Evolutionary conservation across 2,329 filamentous ascomycete genomes (phyloP).

Genomic region (Tolypocladium ovalisporum): DNA sequence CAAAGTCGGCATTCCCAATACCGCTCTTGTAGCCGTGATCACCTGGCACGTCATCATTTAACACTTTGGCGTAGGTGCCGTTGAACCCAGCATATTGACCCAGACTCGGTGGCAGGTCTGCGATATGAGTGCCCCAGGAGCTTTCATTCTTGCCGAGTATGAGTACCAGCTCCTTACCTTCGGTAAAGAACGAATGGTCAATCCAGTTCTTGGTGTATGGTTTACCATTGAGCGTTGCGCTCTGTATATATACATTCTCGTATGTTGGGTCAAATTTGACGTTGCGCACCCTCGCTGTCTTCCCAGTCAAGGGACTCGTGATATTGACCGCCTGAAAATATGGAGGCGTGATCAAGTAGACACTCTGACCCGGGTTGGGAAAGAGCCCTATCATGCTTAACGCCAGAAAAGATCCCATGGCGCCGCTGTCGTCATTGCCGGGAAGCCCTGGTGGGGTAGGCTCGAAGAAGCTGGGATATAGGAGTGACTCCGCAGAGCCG

Average conservation of each 20-base stretch:
- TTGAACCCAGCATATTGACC: constrained; percentile 25
- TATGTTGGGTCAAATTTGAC: constrained; percentile 51
- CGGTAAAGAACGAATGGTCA: constrained; percentile 54
- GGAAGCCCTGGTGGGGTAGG: constrained; percentile 49
- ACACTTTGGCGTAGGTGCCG: not conserved
- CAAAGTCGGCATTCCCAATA: no score
- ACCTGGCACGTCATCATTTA: no score
- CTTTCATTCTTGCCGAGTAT: constrained; percentile 51
- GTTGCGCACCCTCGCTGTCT: constrained; percentile 47
- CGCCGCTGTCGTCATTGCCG: constrained; percentile 60
- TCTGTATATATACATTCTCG: constrained; percentile 52
- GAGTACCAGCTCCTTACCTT: constrained; percentile 54
- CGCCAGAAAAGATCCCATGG: constrained; percentile 57
- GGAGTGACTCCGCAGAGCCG: constrained; percentile 42
- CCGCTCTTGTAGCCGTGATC: not conserved
- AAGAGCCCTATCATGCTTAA: constrained; percentile 62
- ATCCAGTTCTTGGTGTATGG: constrained; percentile 57
- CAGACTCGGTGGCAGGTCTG: constrained; percentile 53
- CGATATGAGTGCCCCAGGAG: constrained; percentile 46
- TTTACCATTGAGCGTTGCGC: constrained; percentile 48
- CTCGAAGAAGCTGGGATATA: constrained; percentile 58
- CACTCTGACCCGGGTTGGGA: constrained; percentile 56
- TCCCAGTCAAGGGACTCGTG: constrained; percentile 44
- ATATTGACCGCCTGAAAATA: constrained; percentile 54
- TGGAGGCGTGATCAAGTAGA: constrained; percentile 61